Conservation (phyloP, 2,329 filamentous ascomycete genomes). For the Teratosphaeria zuluensis region DNA sequence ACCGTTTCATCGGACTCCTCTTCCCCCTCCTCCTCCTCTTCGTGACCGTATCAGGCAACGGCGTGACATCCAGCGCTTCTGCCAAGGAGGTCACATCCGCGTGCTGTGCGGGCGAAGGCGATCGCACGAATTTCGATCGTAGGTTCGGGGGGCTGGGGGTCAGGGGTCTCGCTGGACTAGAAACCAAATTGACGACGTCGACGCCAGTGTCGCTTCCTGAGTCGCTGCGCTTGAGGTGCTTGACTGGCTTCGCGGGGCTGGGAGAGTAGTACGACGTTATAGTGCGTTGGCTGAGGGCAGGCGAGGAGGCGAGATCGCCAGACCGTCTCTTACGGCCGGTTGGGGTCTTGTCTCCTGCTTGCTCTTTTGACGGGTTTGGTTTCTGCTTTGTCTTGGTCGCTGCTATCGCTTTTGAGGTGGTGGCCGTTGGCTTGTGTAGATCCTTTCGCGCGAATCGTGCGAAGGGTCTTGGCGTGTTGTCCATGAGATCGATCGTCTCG, state of each 20-base stretch:
- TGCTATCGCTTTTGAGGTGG: not conserved
- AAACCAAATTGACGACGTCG: slow-evolving; percentile 22
- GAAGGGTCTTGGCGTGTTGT: not conserved
- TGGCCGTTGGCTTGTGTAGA: not conserved
- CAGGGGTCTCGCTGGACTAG: slow-evolving; percentile 6
- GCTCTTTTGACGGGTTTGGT: slow-evolving; percentile 1
- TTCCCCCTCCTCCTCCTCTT: slow-evolving; percentile 20
- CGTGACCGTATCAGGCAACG: slow-evolving; percentile 24
- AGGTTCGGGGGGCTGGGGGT: slow-evolving; percentile 12
- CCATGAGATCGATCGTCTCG: not conserved
- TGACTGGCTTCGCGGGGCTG: slow-evolving; percentile 12
- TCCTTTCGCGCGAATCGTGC: not conserved
- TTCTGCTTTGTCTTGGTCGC: not conserved
- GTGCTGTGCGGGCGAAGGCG: slow-evolving; percentile 1
- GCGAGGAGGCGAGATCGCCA: slow-evolving; percentile 14
- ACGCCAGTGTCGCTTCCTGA: not conserved
- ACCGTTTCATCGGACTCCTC: slow-evolving; percentile 19
- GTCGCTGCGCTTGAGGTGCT: no score
- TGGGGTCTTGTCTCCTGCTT: slow-evolving; percentile 10
- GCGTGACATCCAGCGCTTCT: not conserved
- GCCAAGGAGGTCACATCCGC: no score
- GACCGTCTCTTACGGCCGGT: slow-evolving; percentile 19
- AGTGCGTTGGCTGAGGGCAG: slow-evolving; percentile 14
- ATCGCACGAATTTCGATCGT: slow-evolving; percentile 6
- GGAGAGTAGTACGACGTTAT: slow-evolving; percentile 21